Base-by-base conservation (phyloP, 2,329 filamentous ascomycete species). In the Ustilaginoidea virens region DNA sequence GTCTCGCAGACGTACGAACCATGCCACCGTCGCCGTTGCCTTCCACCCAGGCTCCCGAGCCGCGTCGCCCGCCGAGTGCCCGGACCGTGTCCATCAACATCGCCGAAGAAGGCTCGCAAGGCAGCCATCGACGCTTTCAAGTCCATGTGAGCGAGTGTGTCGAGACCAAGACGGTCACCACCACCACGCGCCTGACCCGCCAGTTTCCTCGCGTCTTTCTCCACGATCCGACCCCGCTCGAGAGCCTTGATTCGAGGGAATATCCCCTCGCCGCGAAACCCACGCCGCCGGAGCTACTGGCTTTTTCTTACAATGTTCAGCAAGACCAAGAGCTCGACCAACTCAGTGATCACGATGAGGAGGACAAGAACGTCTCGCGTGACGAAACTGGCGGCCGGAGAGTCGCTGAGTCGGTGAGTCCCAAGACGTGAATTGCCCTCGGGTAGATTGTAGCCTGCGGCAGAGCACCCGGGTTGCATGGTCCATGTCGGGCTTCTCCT, bases 241-340 rank as follows among this genome's bases (percentile, higher is more conserved):
- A 69, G 34, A 67, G 75, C 30, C 70, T 93, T 33, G 85, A 96
- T 52, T 66, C 78, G 10, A 92, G 92, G 50, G 74, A 90, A 43
- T 98, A 92, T 50, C 90, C 90, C 22, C 63, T 98, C 17, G 87
- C 87, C 21, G 67, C 70, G 36, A 75, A 80, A 28, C 78, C 82
- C 1, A 92, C 86, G 2, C 90, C 90, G 2, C 69, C 74, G 11
- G 75, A 80, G 29, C 60, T 98, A 35, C 72, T 74, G 37, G 74
- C 74, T 32, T 79, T 96, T 47, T 74, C 69, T 23, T 86, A 92
- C 42, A 72, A 77, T 19, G 39, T 67, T 29, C 58, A 80, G 20
- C 35, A 35, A 17, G 32, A 42, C 9, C 30, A 40, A 7, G 36
- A 43, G 5, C 49, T 50, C 17, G 41, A 45, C 3, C 7, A 13